Base-by-base conservation (phyloP, 139 green algal species). In the Closterium sp. region DNA sequence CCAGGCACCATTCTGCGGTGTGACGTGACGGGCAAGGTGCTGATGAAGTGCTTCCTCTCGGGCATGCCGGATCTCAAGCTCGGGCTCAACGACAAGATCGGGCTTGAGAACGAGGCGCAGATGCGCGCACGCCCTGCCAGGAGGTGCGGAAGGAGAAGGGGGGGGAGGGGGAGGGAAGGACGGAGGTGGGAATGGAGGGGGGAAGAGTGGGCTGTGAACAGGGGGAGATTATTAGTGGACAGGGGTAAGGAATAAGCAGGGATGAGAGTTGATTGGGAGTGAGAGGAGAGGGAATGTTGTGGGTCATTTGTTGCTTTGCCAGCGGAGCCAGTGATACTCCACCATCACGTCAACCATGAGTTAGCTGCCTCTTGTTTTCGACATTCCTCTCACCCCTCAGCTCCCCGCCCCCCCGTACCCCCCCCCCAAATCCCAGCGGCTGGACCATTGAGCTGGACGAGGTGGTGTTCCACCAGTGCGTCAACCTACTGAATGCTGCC, bases 61-160 rank as follows among this genome's bases (percentile, higher is more conserved):
- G 97, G 97, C 92, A 99, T 99, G 97, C 97, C 97, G 1, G 97
- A 99, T 88, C 92, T 99, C 87, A 97, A 97, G 91, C 93, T 99
- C 38, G 97, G 97, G 25, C 95, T 98, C 84, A 99, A 98, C 94
- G 97, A 99, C 89, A 96, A 95, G 87, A 92, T 97, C 86, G 95
- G 97, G 88, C 91, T 93, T 30, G 94, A 95, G 33, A 94, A 94
- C 89, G 92, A 94, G 88, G 34, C 91, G 34, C 88, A 92, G 55
- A 36, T 84, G 28, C 93, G 87, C 32, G 36, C 91, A 23, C 33
- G 66, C 12, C 34, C 88, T 16, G 23, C 86, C 35, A 30, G 86
- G 16, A 92, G 90, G 90, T 93, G 84, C 4, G 43, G 36, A 55
- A 55, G 36, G 36, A 6, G 6, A 55, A 12, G 36, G 36, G 36